These are phyloP conservation scores for Crithidia bombi DNA, from an alignment of 208 protist species.

Conservation along the genomic window DNA sequence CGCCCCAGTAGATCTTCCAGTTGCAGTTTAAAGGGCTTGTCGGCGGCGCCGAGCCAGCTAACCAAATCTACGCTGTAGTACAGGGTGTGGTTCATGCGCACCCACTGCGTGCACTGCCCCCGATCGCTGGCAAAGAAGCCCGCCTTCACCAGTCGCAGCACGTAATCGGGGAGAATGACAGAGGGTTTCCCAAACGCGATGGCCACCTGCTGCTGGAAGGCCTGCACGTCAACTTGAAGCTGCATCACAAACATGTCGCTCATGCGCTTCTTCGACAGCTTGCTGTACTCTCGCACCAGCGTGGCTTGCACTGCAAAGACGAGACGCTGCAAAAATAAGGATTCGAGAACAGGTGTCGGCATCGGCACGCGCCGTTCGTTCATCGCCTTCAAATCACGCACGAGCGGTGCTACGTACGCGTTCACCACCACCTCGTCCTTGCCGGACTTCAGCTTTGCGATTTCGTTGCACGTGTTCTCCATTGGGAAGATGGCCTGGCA, in stretches of 20 bases:
- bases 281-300: constrained; percentile 76
- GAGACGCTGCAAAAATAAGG: constrained; percentile 65
- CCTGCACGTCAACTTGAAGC: constrained; percentile 83
- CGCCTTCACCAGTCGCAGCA: constrained; percentile 69
- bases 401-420: constrained; percentile 60
- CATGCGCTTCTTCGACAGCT: constrained; percentile 71
- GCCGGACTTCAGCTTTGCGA: constrained; percentile 59
- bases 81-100: constrained; percentile 52
- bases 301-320: constrained; percentile 74
- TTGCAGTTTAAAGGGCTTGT: constrained; percentile 59
- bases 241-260: constrained; percentile 81
- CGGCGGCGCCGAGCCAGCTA: constrained; percentile 63
- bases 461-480: constrained; percentile 52
- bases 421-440: constrained; percentile 71
- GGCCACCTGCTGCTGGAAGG: constrained; percentile 74
- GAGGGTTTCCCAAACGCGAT: constrained; percentile 53
- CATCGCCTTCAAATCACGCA: constrained; percentile 51
- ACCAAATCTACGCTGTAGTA: constrained; percentile 73
- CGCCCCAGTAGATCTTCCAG: constrained; percentile 64
- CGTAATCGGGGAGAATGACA: constrained; percentile 66
- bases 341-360: constrained; percentile 70
- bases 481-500: constrained; percentile 77
- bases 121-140: constrained; percentile 71
- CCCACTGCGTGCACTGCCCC: constrained; percentile 61
- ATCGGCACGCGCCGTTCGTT: constrained; percentile 57